Percentiles rank a stretch among this genome's conserved stretches.
Conservation (phyloP, 2,329 filamentous ascomycete genomes). For the Colletotrichum costaricense region DNA sequence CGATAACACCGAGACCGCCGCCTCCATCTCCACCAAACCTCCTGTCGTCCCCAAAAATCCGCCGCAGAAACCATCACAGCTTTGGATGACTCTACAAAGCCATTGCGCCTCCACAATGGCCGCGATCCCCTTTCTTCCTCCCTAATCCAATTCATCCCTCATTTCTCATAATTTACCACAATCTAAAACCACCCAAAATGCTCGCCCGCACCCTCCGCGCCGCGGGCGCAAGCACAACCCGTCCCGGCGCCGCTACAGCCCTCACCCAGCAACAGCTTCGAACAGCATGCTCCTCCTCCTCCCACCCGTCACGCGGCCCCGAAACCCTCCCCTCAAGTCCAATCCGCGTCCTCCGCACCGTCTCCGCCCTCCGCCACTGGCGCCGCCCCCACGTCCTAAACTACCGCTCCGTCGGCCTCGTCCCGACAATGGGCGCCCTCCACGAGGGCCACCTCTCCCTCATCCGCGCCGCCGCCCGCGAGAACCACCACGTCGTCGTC, state of each 20-base stretch:
- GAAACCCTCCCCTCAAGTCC: slow-evolving; percentile 66
- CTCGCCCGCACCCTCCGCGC: slow-evolving; percentile 33
- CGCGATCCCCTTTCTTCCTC: slow-evolving; percentile 29
- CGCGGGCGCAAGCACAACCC: slow-evolving; percentile 21
- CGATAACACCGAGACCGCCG: slow-evolving; percentile 24
- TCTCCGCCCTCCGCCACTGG: slow-evolving; percentile 76
- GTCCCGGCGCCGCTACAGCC: not conserved
- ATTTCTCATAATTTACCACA: not conserved
- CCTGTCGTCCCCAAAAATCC: slow-evolving; percentile 55
- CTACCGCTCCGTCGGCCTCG: slow-evolving; percentile 82
- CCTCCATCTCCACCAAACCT: slow-evolving; percentile 15
- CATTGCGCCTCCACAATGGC: slow-evolving; percentile 48
- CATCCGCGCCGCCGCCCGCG: slow-evolving; percentile 83
- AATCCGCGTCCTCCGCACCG: slow-evolving; percentile 81
- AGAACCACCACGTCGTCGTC: slow-evolving; percentile 89
- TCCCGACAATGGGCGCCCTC: slow-evolving; percentile 98
- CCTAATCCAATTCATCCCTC: slow-evolving; percentile 5
- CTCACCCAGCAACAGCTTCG: slow-evolving; percentile 28
- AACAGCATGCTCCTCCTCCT: slow-evolving; percentile 39
- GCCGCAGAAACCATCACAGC: slow-evolving; percentile 61
- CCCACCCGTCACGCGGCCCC: slow-evolving; percentile 36
- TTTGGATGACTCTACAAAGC: slow-evolving; percentile 39
- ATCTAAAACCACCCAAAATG: slow-evolving; percentile 10
- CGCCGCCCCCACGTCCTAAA: slow-evolving; percentile 73
- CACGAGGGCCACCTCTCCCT: slow-evolving; percentile 91